Evolutionary conservation across 2,329 filamentous ascomycete genomes (phyloP), one percentile per base, ranked within the genome.

Genomic region (Ciborinia camelliae): DNA sequence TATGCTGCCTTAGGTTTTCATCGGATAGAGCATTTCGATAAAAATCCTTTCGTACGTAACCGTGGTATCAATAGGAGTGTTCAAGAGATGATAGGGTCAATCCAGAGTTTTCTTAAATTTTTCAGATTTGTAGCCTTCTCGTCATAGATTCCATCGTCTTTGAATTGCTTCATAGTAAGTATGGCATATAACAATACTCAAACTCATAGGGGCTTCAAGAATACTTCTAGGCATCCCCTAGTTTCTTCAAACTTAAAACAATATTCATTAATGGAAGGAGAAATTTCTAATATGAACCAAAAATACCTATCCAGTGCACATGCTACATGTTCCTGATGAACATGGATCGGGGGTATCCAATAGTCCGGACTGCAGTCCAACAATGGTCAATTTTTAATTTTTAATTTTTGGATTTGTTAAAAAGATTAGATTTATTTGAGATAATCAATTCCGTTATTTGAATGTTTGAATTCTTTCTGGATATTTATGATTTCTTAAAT

Each of bases 261-360:
- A n/a, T 20, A 32, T 6, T 23, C 41, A 4, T 14, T n/a, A 3
- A 14, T 45, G 20, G 15, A 18, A 18, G 4, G 23, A 54, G 4
- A 12, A 32, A n/a, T n/a, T n/a, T n/a, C n/a, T n/a, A n/a, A n/a
- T n/a, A n/a, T n/a, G n/a, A n/a, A n/a, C n/a, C n/a, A n/a, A n/a
- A n/a, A n/a, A n/a, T n/a, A n/a, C n/a, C n/a, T 8, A 14, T n/a
- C 0, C 7, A 30, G 9, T 23, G 0, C 18, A 14, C 1, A 32
- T 30, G 9, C 20, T 57, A 23, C 53, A 30, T n/a, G 26, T 7
- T 12, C 1, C 10, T 1, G n/a, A n/a, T n/a, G n/a, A n/a, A n/a
- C n/a, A n/a, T n/a, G n/a, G n/a, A n/a, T n/a, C n/a, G n/a, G n/a
- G n/a, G n/a, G n/a, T n/a, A n/a, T n/a, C n/a, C n/a, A n/a, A n/a